Conservation (phyloP, 1,284 basidiomycete species). For the Moniliophthora roreri region DNA sequence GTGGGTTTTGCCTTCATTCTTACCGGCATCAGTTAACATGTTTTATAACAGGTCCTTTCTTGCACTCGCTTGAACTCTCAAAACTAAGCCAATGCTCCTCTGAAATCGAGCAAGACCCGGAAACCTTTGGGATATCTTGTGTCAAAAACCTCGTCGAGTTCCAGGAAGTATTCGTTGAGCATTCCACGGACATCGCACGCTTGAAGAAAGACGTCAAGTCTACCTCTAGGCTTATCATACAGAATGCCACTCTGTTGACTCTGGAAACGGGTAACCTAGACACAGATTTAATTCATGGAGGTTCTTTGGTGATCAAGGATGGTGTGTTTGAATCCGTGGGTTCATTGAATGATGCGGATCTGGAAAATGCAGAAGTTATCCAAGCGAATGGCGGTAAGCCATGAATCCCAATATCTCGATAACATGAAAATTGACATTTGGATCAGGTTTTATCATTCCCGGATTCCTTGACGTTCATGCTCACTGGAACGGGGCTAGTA, state of each 20-base stretch:
- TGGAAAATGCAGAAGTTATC: constrained; percentile 47
- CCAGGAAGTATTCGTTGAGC: constrained; percentile 57
- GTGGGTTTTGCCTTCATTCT: constrained; percentile 33
- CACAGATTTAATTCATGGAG: constrained; percentile 49
- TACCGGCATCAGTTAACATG: neutral
- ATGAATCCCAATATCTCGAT: constrained; percentile 55
- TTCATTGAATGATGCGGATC: constrained; percentile 28
- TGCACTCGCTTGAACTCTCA: constrained; percentile 61
- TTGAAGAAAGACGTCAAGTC: constrained; percentile 10
- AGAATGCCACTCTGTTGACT: constrained; percentile 68
- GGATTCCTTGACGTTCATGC: constrained; percentile 46
- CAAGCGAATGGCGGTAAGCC: constrained; percentile 60
- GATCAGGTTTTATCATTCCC: neutral
- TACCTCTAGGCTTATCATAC: constrained; percentile 35
- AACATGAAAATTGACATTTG: constrained; percentile 20
- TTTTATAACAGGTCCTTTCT: constrained; percentile 51
- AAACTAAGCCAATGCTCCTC: constrained; percentile 48
- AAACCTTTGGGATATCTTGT: constrained; percentile 61
- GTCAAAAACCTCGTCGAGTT: constrained; percentile 51
- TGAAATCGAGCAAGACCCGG: constrained; percentile 44
- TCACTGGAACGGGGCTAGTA: constrained; percentile 60
- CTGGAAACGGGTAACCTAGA: constrained; percentile 54
- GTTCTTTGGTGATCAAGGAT: constrained; percentile 50
- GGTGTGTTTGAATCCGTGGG: constrained; percentile 58
- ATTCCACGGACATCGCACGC: constrained; percentile 59